Evolutionary conservation across 306 rosid species (phyloP).

Genomic region (Fragaria ananassa): DNA sequence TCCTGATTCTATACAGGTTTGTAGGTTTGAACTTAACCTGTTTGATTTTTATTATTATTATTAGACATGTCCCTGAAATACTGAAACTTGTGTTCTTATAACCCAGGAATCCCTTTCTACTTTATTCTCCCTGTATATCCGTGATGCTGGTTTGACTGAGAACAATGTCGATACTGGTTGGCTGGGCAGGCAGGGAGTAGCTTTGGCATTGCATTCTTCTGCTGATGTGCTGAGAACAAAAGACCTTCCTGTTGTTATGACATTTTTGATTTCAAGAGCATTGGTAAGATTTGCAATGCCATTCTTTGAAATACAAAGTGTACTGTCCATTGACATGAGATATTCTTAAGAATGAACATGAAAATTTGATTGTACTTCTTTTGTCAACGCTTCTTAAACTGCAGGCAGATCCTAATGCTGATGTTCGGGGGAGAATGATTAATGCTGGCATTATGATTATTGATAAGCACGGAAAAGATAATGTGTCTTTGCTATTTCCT

Average conservation of each 20-base stretch:
- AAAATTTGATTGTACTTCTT: not conserved
- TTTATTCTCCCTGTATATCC: conserved; percentile 77
- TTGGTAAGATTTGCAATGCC: conserved; percentile 46
- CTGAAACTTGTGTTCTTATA: not conserved
- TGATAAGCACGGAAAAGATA: conserved; percentile 89
- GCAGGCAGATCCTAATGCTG: conserved; percentile 95
- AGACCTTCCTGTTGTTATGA: conserved; percentile 93
- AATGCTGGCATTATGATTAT: conserved; percentile 93
- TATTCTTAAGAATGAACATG: not conserved
- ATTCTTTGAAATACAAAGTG: not conserved
- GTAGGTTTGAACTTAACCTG: conserved; percentile 25
- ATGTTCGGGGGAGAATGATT: conserved; percentile 95
- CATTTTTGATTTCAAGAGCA: conserved; percentile 92
- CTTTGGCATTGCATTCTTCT: conserved; percentile 75
- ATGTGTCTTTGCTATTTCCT: conserved; percentile 83
- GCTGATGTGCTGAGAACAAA: conserved; percentile 93
- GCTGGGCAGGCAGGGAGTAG: conserved; percentile 97
- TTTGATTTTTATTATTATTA: not conserved
- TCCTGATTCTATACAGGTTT: conserved; percentile 86
- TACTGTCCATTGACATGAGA: not conserved
- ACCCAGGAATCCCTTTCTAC: conserved; percentile 88
- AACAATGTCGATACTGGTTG: conserved; percentile 74
- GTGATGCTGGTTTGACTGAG: conserved; percentile 59
- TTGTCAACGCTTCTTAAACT: conserved; percentile 31
- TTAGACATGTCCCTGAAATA: no score